phyloP scores from a whole-genome alignment of 179 eudicot species.

The Beta macrorhiza region DNA sequence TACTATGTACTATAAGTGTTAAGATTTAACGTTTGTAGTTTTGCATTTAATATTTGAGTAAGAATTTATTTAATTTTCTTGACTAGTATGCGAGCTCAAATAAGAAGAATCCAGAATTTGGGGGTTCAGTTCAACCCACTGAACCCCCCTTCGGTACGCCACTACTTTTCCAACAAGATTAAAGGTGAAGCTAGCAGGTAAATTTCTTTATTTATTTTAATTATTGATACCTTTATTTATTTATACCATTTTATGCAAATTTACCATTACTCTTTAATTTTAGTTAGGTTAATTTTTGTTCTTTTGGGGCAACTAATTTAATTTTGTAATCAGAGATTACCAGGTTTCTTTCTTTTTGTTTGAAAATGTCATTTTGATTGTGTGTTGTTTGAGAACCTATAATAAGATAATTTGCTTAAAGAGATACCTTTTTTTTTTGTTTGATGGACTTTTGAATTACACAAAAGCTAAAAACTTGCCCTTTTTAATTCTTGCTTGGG shows the following conservation, averaged over 20 bases:
- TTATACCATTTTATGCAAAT: neutral
- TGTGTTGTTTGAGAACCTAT: neutral
- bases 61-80: too few relatives aligned
- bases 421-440: too few relatives aligned
- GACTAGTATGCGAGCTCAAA: too few relatives aligned
- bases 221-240: neutral
- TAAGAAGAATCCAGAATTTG: too few relatives aligned
- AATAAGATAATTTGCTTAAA: neutral
- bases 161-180: slow-evolving; percentile 54
- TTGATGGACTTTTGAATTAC: neutral
- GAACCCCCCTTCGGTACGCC: too few relatives aligned
- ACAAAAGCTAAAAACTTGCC: neutral
- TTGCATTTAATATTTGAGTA: too few relatives aligned
- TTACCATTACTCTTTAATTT: neutral
- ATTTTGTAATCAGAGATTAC: neutral
- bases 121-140: too few relatives aligned
- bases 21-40: too few relatives aligned
- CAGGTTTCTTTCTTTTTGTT: neutral
- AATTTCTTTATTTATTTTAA: neutral
- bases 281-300: neutral
- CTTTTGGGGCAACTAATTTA: neutral
- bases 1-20: too few relatives aligned
- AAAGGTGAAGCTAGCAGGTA: slow-evolving; percentile 74
- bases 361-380: neutral
- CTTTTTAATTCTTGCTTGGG: too few relatives aligned